Percentiles rank a stretch among this genome's conserved stretches.
These are phyloP conservation scores for Wickerhamomyces hampshirensis DNA, from an alignment of 805 yeast genomes.

Conservation along the genomic window DNA sequence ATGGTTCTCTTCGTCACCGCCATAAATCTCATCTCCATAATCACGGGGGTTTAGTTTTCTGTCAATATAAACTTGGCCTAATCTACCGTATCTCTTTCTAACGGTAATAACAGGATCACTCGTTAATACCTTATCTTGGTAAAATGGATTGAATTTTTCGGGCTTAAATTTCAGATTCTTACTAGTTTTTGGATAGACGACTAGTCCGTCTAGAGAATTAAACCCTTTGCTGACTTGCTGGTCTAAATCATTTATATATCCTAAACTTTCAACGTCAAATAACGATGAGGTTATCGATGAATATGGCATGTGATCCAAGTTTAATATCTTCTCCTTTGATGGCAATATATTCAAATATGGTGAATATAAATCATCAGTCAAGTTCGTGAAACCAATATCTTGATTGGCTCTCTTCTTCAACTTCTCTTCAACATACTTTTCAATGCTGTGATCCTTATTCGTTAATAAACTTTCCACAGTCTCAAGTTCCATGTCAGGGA, in stretches of 20 bases:
- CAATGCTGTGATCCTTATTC: constrained; percentile 73
- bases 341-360: constrained; percentile 72
- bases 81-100: constrained; percentile 73
- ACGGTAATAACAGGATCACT: constrained; percentile 48
- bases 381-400: constrained; percentile 69
- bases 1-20: constrained; percentile 10
- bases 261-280: constrained; percentile 60
- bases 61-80: constrained; percentile 68
- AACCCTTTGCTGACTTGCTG: constrained; percentile 22
- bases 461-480: constrained; percentile 72
- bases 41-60: constrained; percentile 50
- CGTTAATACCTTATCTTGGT: constrained; percentile 27
- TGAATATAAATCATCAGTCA: constrained; percentile 81
- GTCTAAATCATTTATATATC: constrained; percentile 32
- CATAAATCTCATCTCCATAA: constrained; percentile 36
- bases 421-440: constrained; percentile 81
- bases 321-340: constrained; percentile 42
- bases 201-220: constrained; percentile 27
- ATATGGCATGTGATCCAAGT: constrained; percentile 66
- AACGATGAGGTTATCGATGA: constrained; percentile 70
- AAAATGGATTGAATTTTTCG: constrained; percentile 34
- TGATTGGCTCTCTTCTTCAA: constrained; percentile 63
- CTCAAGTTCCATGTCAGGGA: constrained; percentile 86
- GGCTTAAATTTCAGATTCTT: constrained; percentile 26
- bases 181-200: constrained; percentile 20